Evolutionary conservation across 805 yeast genomes (phyloP).

Genomic region (Ogataea thermomethanolica): DNA sequence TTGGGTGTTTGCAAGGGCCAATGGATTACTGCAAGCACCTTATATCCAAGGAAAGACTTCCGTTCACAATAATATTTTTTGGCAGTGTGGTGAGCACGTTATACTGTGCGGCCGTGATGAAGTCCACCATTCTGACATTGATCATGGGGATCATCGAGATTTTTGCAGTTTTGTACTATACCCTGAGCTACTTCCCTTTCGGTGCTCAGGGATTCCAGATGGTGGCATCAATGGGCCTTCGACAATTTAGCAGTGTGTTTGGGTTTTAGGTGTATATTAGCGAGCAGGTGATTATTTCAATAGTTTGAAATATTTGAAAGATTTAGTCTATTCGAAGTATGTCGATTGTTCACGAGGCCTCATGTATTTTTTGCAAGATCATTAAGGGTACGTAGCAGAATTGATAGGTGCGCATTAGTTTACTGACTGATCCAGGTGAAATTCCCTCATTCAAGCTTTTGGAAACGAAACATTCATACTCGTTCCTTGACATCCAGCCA

Average conservation of each 20-base stretch:
- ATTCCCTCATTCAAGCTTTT: conserved; percentile 89
- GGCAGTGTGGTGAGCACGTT: conserved; percentile 76
- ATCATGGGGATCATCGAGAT: conserved; percentile 73
- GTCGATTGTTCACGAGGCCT: conserved; percentile 41
- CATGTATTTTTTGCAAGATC: conserved; percentile 91
- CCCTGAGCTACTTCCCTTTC: conserved; percentile 91
- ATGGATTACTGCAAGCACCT: conserved; percentile 72
- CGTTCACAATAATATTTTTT: conserved; percentile 78
- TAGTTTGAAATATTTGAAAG: not conserved
- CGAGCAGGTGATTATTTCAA: not conserved
- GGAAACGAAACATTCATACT: conserved; percentile 77
- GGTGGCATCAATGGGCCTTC: conserved; percentile 41
- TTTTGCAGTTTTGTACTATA: conserved; percentile 84
- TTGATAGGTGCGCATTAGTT: not conserved
- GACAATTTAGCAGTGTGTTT: conserved; percentile 38
- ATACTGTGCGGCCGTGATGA: conserved; percentile 67
- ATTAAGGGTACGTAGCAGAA: conserved; percentile 58
- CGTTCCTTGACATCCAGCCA: conserved; percentile 93
- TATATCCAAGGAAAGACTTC: conserved; percentile 67
- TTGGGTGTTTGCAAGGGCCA: conserved; percentile 92
- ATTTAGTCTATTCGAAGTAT: conserved; percentile 24
- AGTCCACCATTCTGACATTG: conserved; percentile 72
- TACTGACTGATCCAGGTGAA: conserved; percentile 52
- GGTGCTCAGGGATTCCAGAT: conserved; percentile 73
- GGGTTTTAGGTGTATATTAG: conserved; percentile 31